Conservation (phyloP, 2,329 filamentous ascomycete species). For the Colletotrichum limetticola region DNA sequence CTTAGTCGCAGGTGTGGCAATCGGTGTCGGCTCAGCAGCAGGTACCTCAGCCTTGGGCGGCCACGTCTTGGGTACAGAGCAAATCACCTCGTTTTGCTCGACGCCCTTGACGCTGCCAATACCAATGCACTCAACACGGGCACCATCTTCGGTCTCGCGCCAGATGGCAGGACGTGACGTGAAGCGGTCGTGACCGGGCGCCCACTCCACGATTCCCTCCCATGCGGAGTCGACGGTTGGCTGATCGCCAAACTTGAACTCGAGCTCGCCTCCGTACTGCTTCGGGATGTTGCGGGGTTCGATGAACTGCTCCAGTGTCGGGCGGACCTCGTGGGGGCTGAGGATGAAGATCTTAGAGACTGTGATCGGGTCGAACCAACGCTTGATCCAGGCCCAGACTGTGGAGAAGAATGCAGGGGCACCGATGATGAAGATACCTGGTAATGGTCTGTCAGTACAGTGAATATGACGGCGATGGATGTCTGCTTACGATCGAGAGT, state of each 20-base stretch:
- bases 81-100: constrained; percentile 59
- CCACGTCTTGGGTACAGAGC: constrained; percentile 60
- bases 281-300: constrained; percentile 86
- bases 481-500: constrained; percentile 83
- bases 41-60: constrained; percentile 36
- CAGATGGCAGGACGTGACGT: constrained; percentile 68
- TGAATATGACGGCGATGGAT: background rate
- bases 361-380: constrained; percentile 94
- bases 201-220: constrained; percentile 61
- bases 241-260: constrained; percentile 82
- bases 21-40: constrained; percentile 23
- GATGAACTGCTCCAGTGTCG: constrained; percentile 84
- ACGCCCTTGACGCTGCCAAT: constrained; percentile 60
- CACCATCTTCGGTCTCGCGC: constrained; percentile 59
- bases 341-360: constrained; percentile 97
- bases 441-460: constrained; percentile 30
- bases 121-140: constrained; percentile 62
- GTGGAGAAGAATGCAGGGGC: constrained; percentile 92
- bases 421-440: constrained; percentile 76
- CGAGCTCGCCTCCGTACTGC: constrained; percentile 87
- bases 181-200: constrained; percentile 62
- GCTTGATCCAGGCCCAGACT: constrained; percentile 94
- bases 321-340: constrained; percentile 74
- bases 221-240: constrained; percentile 76
- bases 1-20: constrained; percentile 12